These are phyloP conservation scores for Penicillium sp. DNA, from an alignment of 2,329 filamentous ascomycete species.

Conservation along the genomic window DNA sequence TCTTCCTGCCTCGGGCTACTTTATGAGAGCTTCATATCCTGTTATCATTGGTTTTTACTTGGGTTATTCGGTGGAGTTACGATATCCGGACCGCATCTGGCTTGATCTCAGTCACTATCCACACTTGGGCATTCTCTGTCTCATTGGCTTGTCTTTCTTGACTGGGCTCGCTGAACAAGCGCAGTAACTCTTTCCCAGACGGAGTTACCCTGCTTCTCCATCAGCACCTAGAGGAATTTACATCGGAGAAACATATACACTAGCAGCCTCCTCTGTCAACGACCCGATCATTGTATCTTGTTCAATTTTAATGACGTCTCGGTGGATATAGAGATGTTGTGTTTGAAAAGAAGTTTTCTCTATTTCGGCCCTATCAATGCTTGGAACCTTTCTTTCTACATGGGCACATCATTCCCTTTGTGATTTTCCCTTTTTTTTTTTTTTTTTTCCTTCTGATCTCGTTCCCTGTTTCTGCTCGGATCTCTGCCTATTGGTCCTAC, in stretches of 20 bases:
- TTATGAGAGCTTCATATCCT: conserved; percentile 15
- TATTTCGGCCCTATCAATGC: conserved; percentile 19
- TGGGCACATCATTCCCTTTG: conserved; percentile 17
- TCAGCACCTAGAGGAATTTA: background rate
- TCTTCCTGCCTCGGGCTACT: conserved; percentile 16
- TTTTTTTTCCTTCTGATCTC: conserved; percentile 8
- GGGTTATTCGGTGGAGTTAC: conserved; percentile 32
- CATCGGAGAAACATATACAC: background rate
- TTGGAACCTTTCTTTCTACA: conserved; percentile 2
- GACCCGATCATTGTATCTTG: background rate
- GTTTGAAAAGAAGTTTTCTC: conserved; percentile 21
- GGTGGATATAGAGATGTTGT: conserved; percentile 6
- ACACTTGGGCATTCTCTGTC: conserved; percentile 15
- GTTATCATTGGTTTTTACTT: conserved; percentile 18
- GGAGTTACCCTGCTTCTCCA: background rate
- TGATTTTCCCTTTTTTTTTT: conserved; percentile 14
- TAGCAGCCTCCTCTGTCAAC: background rate
- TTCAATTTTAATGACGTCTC: conserved; percentile 1
- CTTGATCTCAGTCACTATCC: conserved; percentile 16
- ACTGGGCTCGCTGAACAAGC: background rate
- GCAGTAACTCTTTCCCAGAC: background rate
- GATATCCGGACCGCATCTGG: conserved; percentile 26
- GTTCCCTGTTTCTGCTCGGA: background rate
- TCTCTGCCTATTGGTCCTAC: conserved; percentile 7
- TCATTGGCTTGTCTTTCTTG: background rate